Evolutionary conservation across 805 yeast species (phyloP).

Genomic region (Candida coleopterorum): DNA sequence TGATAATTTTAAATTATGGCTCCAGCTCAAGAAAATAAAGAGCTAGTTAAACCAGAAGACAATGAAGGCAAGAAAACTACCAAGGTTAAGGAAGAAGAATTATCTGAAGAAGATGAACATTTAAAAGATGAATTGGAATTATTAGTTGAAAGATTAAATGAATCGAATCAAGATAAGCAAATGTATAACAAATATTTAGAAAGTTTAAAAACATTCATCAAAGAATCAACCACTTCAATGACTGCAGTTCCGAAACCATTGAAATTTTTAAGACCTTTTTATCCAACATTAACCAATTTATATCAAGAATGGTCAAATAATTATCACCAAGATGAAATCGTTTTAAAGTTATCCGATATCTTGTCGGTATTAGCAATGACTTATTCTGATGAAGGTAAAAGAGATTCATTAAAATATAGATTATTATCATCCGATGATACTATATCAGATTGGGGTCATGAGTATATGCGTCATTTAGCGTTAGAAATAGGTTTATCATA

Average conservation of each 20-base stretch:
- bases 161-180: constrained; percentile 37
- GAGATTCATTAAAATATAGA: constrained; percentile 78
- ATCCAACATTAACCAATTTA: constrained; percentile 58
- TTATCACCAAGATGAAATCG: constrained; percentile 29
- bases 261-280: constrained; percentile 89
- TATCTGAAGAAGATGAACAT: constrained; percentile 89
- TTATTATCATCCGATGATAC: constrained; percentile 49
- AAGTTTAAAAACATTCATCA: constrained; percentile 69
- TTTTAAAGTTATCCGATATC: constrained; percentile 72
- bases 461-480: constrained; percentile 92
- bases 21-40: constrained; percentile 27
- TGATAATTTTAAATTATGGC: constrained; percentile 22
- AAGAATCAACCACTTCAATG: constrained; percentile 95
- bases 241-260: constrained; percentile 99
- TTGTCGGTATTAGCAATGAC: constrained; percentile 95
- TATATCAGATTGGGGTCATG: constrained; percentile 94
- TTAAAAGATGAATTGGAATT: constrained; percentile 81
- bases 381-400: constrained; percentile 72
- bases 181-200: constrained; percentile 60
- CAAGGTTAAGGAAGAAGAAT: constrained; percentile 58
- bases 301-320: constrained; percentile 61
- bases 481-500: constrained; percentile 89
- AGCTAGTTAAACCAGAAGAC: constrained; percentile 12
- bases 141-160: constrained; percentile 75
- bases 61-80: constrained; percentile 16